Percentiles rank a stretch among this genome's conserved stretches.
phyloP scores from a whole-genome alignment of 1,284 basidiomycete genomes.

The Apiotrichum gracile region DNA sequence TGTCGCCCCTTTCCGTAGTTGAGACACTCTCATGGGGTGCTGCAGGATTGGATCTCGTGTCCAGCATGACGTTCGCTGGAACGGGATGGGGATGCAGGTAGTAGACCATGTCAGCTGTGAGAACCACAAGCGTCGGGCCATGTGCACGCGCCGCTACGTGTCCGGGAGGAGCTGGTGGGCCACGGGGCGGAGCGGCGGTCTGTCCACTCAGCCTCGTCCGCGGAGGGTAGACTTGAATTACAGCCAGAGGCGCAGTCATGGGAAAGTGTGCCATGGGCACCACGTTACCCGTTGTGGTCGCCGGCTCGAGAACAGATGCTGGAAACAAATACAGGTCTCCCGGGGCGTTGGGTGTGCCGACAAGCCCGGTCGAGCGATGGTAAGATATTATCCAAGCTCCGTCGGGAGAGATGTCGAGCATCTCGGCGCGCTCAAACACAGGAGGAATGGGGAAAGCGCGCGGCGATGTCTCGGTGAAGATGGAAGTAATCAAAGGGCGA shows the following conservation, averaged over 20 bases:
- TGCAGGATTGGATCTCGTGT: slow-evolving; percentile 11
- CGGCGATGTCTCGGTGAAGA: slow-evolving; percentile 18
- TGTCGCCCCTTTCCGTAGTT: slow-evolving; percentile 1
- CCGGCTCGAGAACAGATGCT: slow-evolving; percentile 27
- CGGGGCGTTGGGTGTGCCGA: background rate
- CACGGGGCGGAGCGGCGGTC: slow-evolving; percentile 17
- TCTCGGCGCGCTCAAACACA: slow-evolving; percentile 15
- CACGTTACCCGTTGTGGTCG: slow-evolving; percentile 7
- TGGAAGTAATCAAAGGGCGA: slow-evolving; percentile 11
- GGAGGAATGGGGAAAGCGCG: slow-evolving; percentile 20
- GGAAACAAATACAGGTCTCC: slow-evolving; percentile 12
- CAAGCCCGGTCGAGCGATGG: background rate
- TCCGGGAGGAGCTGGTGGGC: slow-evolving; percentile 23
- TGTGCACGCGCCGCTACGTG: slow-evolving; percentile 9
- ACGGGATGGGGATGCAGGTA: slow-evolving; percentile 25
- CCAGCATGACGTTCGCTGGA: slow-evolving; percentile 9
- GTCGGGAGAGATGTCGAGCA: slow-evolving; percentile 27
- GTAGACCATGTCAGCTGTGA: slow-evolving; percentile 22
- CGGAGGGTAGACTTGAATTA: slow-evolving; percentile 29
- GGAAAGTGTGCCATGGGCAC: slow-evolving; percentile 24
- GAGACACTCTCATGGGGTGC: slow-evolving; percentile 6
- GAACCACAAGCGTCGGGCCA: slow-evolving; percentile 29
- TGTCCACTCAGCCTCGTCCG: slow-evolving; percentile 17
- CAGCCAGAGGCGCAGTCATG: slow-evolving; percentile 22
- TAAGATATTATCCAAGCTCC: slow-evolving; percentile 32